Evolutionary conservation across 805 yeast species (phyloP), one percentile per base, ranked within the genome.

Genomic region (Peterozyma xylosa): DNA sequence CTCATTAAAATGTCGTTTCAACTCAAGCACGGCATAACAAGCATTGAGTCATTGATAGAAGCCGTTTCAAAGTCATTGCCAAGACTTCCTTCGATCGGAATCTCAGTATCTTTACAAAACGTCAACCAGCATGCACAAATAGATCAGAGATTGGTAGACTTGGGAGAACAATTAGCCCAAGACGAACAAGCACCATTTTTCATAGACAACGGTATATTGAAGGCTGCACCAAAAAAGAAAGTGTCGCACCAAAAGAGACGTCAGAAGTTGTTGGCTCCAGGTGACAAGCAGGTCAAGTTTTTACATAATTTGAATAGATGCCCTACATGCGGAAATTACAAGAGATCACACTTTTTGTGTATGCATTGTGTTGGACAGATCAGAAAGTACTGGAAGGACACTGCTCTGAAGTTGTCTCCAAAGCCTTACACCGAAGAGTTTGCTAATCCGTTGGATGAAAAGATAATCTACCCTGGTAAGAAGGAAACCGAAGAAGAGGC

Each of bases 161-260:
- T 73, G 47, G 59, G 54, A 42, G 64, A 70, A 52, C 64, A 66
- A 49, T 52, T 74, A 33, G 67, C 66, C 47, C 62, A 62, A 33
- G 56, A 58, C 48, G 62, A 59, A 10, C 57, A 56, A 30, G 71
- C 67, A 4, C 68, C 71, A 45, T 61, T 67, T 46, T 71, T 73
- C 61, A 62, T 71, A 30, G 85, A 79, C 52, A 74, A 80, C 51
- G 96, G 95, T n/a, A 75, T 86, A 30, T 67, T 87, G 43, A 70
- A 71, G 52, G 99, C 99, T 5, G 97, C 81, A 6, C 98, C 99
- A 44, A 93, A 93, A 71, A 89, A 90, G 77, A 90, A 89, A 63
- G 80, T 80, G 2, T 88, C 98, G 7, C 87, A 88, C 60, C 78
- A 78, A 67, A 86, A 87, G 63, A 85, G 86, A 57, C 81, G 97